These are phyloP conservation scores for Tolypocladium tundrense DNA, from an alignment of 2,329 filamentous ascomycete genomes.

Conservation along the genomic window DNA sequence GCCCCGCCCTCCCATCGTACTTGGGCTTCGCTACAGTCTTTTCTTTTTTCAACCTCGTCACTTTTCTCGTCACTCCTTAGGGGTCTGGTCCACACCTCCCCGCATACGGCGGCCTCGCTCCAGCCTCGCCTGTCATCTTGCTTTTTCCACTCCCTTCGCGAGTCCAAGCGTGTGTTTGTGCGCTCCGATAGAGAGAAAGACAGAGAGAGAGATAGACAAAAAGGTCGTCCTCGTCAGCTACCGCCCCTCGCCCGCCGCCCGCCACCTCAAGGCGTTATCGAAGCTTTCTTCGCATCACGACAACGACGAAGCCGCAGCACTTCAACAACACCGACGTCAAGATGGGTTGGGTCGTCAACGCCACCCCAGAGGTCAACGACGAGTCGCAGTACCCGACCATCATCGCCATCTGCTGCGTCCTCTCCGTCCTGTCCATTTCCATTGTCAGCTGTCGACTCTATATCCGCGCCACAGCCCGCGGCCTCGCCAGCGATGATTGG, in stretches of 20 bases:
- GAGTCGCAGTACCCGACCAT: conserved; percentile 38
- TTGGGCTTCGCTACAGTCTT: background rate
- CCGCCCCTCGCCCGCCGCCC: background rate
- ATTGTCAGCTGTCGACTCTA: conserved; percentile 31
- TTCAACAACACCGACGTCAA: background rate
- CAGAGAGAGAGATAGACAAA: background rate
- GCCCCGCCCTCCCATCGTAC: background rate
- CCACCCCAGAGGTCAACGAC: conserved; percentile 32
- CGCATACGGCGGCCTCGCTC: background rate
- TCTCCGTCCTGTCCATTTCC: conserved; percentile 31
- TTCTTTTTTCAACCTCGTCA: background rate
- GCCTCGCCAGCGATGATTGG: conserved; percentile 38
- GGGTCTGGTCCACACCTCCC: background rate
- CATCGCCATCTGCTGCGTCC: conserved; percentile 33
- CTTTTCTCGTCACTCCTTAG: background rate
- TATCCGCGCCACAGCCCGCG: conserved; percentile 29
- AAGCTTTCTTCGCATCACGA: background rate
- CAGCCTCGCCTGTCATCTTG: background rate
- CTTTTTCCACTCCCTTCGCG: background rate
- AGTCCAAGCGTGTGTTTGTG: background rate
- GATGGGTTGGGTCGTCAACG: conserved; percentile 43
- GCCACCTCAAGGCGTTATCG: background rate
- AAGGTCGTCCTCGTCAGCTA: background rate
- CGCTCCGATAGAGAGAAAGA: background rate
- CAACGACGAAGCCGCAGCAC: background rate